Conservation (phyloP, 2,329 filamentous ascomycete species). For the Cryphonectria carpinicola region DNA sequence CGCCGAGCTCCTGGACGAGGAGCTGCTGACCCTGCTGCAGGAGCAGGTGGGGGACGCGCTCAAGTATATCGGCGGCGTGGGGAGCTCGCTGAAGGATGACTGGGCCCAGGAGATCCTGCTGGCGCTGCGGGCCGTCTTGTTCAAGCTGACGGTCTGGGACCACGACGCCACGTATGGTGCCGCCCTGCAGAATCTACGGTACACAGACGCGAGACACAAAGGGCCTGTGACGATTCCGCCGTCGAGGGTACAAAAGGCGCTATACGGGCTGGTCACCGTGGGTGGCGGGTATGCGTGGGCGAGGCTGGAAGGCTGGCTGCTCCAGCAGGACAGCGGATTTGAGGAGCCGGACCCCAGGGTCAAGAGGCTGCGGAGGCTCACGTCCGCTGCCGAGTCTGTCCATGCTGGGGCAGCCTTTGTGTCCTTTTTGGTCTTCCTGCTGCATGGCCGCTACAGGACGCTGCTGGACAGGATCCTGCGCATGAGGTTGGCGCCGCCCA, state of each 20-base stretch:
- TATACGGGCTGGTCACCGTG: conserved; percentile 85
- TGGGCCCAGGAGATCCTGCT: conserved; percentile 87
- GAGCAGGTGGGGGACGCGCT: conserved; percentile 85
- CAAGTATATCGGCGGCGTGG: conserved; percentile 61
- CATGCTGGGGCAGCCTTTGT: conserved; percentile 82
- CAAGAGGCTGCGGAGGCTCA: conserved; percentile 67
- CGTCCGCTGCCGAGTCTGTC: conserved; percentile 68
- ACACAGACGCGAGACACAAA: conserved; percentile 76
- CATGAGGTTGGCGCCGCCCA: conserved; percentile 83
- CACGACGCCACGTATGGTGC: conserved; percentile 95
- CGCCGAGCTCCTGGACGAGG: conserved; percentile 91
- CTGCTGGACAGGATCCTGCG: conserved; percentile 83
- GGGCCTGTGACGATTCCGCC: conserved; percentile 69
- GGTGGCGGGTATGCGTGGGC: conserved; percentile 88
- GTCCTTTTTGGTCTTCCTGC: conserved; percentile 88
- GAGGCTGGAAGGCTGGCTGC: conserved; percentile 86
- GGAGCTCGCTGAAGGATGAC: conserved; percentile 74
- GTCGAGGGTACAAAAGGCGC: conserved; percentile 77
- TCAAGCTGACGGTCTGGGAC: conserved; percentile 97
- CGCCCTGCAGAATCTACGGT: conserved; percentile 86
- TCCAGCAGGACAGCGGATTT: conserved; percentile 76
- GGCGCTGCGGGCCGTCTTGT: conserved; percentile 75
- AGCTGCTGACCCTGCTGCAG: conserved; percentile 83
- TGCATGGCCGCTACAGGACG: conserved; percentile 90
- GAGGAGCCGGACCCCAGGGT: conserved; percentile 59